Evolutionary conservation across 352 stramenopile species (phyloP), one percentile per base, ranked within the genome.

Genomic region (Phytopythium kandeliae): DNA sequence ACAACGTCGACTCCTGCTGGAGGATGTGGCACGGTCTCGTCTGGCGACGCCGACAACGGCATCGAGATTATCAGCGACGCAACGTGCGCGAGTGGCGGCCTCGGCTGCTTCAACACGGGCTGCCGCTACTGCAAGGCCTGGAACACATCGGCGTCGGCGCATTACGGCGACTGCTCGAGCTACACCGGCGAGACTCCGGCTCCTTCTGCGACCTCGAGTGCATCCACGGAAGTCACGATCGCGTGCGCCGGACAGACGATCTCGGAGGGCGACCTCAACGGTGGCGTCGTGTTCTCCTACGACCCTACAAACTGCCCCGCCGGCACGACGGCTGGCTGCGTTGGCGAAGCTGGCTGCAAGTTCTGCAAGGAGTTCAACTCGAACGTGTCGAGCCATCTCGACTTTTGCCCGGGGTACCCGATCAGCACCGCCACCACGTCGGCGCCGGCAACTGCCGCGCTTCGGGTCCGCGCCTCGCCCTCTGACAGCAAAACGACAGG

Each of bases 291-390:
- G 9, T 55, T 69, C 17, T 54, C 67, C 4, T 57, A 66, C n/a
- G 63, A 71, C 40, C 60, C 53, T 7, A 42, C 25, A 25, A 35
- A 69, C 35, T 71, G 63, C 19, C 60, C 63, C 10, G 41, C 60
- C 22, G 63, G 63, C 17, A 49, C 61, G 5, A 55, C 60, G 13
- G 47, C 51, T 0, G 63, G 63, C 22, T 71, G 63, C 22, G 58
- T 71, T 16, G 51, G 51, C 41, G 2, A 22, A 0, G 33, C 22
- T 25, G 60, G 63, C 19, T 71, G 63, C 40, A 53, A 62, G 28
- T 71, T 66, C 42, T 71, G 63, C 53, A 68, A 66, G 56, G 57
- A 62, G 49, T 71, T 71, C 41, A 45, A 55, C 31, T 66, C 60
- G 5, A 55, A 55, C n/a, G 51, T 56, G 8, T 71, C 63, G 1